Base-by-base conservation (phyloP, 2,329 filamentous ascomycete species). In the Claviceps fusiformis region DNA sequence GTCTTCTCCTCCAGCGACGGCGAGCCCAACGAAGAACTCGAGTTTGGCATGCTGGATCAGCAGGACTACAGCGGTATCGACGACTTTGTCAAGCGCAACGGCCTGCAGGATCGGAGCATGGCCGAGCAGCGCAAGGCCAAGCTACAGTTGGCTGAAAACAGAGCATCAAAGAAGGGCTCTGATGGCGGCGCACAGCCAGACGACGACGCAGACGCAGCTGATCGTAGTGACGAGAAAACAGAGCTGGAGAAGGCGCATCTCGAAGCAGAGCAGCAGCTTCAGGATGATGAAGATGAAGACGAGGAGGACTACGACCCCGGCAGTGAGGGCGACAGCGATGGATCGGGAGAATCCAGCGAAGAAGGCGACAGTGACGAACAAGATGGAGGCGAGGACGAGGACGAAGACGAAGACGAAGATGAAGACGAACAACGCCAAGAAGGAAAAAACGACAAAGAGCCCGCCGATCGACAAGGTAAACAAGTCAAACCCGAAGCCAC, bases 31-130 rank as follows among this genome's bases (percentile, higher is more conserved):
- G 78, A 83, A 58, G 83, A 86, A 62, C 69, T 85, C 27, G 83
- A 86, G 64, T 86, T 86, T 59, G 74, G 74, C 43, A 86, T 86
- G 83, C 66, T 87, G 19, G 83, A 87, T 61, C 83, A 87, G 67
- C 80, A 82, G 59, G 82, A 87, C 63, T 86, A 83, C 57, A 71
- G 69, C 5, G 79, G 76, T 27, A 86, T 87, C 58, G 81, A 85
- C 61, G 75, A 79, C 59, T 87, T 83, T 62, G 74, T 86, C 50
- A 76, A 77, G 62, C 74, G 74, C 10, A 78, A 86, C 60, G 73
- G 77, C 0, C 72, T 87, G 31, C 80, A 85, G 58, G 82, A 87
- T 62, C 73, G 80, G 57, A 86, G 83, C 63, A 82, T 87, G 81
- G 83, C 82, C 0, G 83, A 86, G 63, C 77, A 80, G 63, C 70